These are phyloP conservation scores for Cystobasidiaceae sp. DNA, from an alignment of 1,284 basidiomycete genomes.

Conservation along the genomic window DNA sequence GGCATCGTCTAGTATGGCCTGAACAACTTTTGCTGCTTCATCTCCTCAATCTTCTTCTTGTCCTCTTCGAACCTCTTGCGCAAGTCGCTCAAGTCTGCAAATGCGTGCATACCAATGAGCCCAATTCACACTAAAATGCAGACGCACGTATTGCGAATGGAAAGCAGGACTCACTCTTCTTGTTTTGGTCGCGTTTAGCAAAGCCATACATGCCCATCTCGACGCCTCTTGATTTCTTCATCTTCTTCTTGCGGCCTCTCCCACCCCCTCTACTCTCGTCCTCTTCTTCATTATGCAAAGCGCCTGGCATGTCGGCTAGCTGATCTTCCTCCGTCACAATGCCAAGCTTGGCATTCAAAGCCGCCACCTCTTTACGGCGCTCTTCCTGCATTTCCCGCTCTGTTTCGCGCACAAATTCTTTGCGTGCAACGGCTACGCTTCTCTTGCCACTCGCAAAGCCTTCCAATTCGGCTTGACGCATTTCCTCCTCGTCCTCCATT, in stretches of 20 bases:
- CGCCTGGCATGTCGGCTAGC: neutral
- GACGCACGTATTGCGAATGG: neutral
- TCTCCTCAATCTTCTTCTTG: conserved; percentile 26
- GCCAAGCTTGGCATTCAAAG: conserved; percentile 8
- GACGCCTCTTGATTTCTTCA: conserved; percentile 25
- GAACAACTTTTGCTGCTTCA: conserved; percentile 23
- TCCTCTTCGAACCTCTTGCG: conserved; percentile 21
- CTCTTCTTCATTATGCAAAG: neutral
- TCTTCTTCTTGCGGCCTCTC: conserved; percentile 23
- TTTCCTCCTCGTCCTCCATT: conserved; percentile 25
- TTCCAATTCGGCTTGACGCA: conserved; percentile 18
- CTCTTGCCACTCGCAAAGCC: conserved; percentile 25
- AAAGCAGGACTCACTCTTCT: conserved; percentile 19
- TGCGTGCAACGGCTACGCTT: conserved; percentile 14
- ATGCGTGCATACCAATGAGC: neutral
- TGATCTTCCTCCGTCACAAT: neutral
- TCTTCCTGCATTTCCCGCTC: neutral
- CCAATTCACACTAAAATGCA: neutral
- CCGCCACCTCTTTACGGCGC: neutral
- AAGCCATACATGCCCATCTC: conserved; percentile 29
- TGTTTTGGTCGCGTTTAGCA: conserved; percentile 10
- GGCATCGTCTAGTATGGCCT: conserved; percentile 22
- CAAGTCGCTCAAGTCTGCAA: conserved; percentile 9
- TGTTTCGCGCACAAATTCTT: conserved; percentile 7
- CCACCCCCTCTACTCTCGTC: conserved; percentile 11